Evolutionary conservation across 768 basidiomycete species (phyloP).

Genomic region (Calocera viscosa): DNA sequence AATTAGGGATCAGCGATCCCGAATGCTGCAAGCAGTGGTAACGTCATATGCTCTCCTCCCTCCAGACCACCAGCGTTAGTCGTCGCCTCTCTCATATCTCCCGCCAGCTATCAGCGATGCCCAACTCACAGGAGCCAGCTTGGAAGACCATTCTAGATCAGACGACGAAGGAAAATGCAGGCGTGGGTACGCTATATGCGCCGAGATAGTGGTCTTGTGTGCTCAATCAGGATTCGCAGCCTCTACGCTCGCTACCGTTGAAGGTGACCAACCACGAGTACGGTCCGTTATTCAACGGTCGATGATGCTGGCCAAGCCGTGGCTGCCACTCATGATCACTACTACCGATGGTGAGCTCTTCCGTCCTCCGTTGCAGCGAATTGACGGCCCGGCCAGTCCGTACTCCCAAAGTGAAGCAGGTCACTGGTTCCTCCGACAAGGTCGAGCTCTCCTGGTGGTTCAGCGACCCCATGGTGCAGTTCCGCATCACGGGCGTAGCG

Average conservation of each 20-base stretch:
- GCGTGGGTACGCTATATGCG: not conserved
- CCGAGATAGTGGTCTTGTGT: not conserved
- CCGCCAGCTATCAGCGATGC: not conserved
- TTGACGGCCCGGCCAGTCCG: constrained; percentile 30
- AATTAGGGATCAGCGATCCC: not conserved
- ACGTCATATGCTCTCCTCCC: not conserved
- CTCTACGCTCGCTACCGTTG: not conserved
- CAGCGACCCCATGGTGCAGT: constrained; percentile 53
- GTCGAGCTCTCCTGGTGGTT: constrained; percentile 70
- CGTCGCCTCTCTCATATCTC: not conserved
- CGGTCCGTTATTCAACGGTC: constrained; percentile 53
- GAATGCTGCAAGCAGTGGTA: not conserved
- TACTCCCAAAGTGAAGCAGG: constrained; percentile 50
- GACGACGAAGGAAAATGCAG: not conserved
- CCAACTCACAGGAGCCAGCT: not conserved
- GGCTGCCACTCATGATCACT: constrained; percentile 48
- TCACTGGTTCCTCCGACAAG: constrained; percentile 33
- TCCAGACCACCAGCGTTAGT: not conserved
- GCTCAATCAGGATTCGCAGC: not conserved
- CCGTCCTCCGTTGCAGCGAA: not conserved
- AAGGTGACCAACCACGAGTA: constrained; percentile 37
- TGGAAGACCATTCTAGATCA: not conserved
- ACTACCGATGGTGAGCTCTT: constrained; percentile 43
- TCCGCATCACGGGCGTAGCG: constrained; percentile 49
- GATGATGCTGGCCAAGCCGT: constrained; percentile 34